Base-by-base conservation (phyloP, 768 basidiomycete genomes). In the Chlorophyllum brunneum region DNA sequence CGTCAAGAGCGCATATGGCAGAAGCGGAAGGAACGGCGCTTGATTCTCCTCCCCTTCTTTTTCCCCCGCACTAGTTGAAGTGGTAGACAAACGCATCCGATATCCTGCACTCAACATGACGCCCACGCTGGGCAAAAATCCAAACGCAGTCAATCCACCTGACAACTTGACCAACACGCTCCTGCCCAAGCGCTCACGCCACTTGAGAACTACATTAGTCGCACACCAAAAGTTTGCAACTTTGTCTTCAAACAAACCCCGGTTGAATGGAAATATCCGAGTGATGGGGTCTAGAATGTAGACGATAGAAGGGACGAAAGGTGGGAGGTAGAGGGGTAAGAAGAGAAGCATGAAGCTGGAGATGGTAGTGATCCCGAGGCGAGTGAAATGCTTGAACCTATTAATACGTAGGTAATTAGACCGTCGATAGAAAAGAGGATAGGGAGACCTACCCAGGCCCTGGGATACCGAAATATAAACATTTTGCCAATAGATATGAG, bases 151-250 rank as follows among this genome's bases (percentile, higher is more conserved):
- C 11, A 87, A 65, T 0, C 64, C 66, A 0, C 86, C 75, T 0
- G 92, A 88, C 2, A 88, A 65, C 56, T 81, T 83, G 50, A 92
- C 70, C 5, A 94, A 76, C 3, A 75, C 61, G 0, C 59, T 63
- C 2, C 71, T 4, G 78, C 73, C 72, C 74, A 80, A 24, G 67
- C 65, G 43, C 79, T 82, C 58, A 5, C 51, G 51, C 87, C 95
- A 97, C 65, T 95, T 97, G 69, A 98, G 66, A 11, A 88, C 68
- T 20, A 95, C 85, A 63, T 98, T 92, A 15, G 86, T 82, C 27
- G 92, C 90, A 66, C 95, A 97, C 95, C 95, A 98, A 63, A 95
- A 91, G 65, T 98, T 98, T 34, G 95, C 92, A 20, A 98, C 95
- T 63, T 95, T 95, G 71, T 95, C 92, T 63, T 95, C 93, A 61